Evolutionary conservation across 306 rosid species (phyloP).

Genomic region (Urtica urens): DNA sequence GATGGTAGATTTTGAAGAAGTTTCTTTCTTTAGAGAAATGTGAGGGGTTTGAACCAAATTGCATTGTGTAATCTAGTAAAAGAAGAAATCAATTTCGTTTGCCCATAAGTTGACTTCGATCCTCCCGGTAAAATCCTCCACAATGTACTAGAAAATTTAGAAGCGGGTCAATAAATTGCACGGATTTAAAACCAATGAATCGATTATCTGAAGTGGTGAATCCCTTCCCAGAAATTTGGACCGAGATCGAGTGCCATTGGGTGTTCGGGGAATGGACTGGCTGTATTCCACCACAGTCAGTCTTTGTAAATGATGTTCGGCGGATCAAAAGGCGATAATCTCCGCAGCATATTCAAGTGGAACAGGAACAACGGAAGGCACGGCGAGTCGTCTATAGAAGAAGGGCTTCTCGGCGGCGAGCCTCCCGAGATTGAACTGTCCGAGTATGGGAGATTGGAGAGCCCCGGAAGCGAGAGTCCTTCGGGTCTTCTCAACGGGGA

Average conservation of each 20-base stretch:
- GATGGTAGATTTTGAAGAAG: background rate
- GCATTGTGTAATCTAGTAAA: constrained; percentile 4
- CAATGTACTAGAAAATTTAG: too few species aligned
- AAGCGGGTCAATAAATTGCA: too few species aligned
- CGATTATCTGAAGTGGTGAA: too few species aligned
- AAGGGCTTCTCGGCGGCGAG: constrained; percentile 45
- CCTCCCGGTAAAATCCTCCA: too few species aligned
- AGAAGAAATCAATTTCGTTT: too few species aligned
- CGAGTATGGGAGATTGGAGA: constrained; percentile 42
- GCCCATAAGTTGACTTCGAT: too few species aligned
- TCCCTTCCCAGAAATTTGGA: constrained; percentile 25
- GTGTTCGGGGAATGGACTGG: constrained; percentile 58
- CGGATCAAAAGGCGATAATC: constrained; percentile 35
- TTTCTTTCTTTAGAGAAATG: background rate
- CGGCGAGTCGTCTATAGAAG: constrained; percentile 46
- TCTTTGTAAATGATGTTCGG: constrained; percentile 70
- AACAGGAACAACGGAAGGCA: constrained; percentile 29
- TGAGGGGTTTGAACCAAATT: background rate
- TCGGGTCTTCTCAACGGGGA: constrained; percentile 77
- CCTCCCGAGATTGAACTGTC: constrained; percentile 72
- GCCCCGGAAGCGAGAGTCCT: constrained; percentile 82
- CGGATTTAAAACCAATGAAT: too few species aligned
- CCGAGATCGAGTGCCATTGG: constrained; percentile 20
- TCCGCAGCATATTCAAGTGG: constrained; percentile 42
- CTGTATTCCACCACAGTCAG: constrained; percentile 36